Conservation (phyloP, 768 basidiomycete species). For the Russula compacta region DNA sequence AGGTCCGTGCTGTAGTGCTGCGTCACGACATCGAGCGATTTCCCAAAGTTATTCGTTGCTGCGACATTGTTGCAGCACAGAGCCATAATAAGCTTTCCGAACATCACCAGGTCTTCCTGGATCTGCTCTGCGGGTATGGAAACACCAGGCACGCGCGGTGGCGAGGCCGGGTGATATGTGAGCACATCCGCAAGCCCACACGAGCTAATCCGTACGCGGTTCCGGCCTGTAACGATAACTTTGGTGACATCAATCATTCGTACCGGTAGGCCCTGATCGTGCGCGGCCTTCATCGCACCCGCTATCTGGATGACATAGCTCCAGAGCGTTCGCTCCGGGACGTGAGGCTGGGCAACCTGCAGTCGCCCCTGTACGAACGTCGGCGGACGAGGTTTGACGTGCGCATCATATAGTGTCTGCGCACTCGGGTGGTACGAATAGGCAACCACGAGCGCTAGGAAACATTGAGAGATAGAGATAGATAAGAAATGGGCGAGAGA, state of each 20-base stretch:
- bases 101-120: slow-evolving; percentile 82
- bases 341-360: slow-evolving; percentile 26
- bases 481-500: slow-evolving; percentile 19
- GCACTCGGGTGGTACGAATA: slow-evolving; percentile 85
- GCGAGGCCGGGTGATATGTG: slow-evolving; percentile 46
- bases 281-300: slow-evolving; percentile 77
- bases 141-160: background rate
- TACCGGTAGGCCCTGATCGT: slow-evolving; percentile 71
- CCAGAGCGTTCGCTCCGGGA: slow-evolving; percentile 85
- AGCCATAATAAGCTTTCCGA: slow-evolving; percentile 76
- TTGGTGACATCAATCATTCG: slow-evolving; percentile 81
- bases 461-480: slow-evolving; percentile 6
- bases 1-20: slow-evolving; percentile 74
- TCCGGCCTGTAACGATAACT: slow-evolving; percentile 81
- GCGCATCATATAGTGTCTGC: slow-evolving; percentile 69
- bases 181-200: slow-evolving; percentile 85
- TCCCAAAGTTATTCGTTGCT: slow-evolving; percentile 53
- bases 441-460: slow-evolving; percentile 77
- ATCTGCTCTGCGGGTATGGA: slow-evolving; percentile 36
- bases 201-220: slow-evolving; percentile 79
- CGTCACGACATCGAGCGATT: slow-evolving; percentile 63
- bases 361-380: slow-evolving; percentile 30
- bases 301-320: slow-evolving; percentile 87
- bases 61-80: slow-evolving; percentile 63
- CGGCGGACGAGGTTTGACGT: slow-evolving; percentile 52